Percentiles rank a stretch among this genome's conserved stretches.
These are phyloP conservation scores for Rutstroemia sp. DNA, from an alignment of 2,329 filamentous ascomycete genomes.

Conservation along the genomic window DNA sequence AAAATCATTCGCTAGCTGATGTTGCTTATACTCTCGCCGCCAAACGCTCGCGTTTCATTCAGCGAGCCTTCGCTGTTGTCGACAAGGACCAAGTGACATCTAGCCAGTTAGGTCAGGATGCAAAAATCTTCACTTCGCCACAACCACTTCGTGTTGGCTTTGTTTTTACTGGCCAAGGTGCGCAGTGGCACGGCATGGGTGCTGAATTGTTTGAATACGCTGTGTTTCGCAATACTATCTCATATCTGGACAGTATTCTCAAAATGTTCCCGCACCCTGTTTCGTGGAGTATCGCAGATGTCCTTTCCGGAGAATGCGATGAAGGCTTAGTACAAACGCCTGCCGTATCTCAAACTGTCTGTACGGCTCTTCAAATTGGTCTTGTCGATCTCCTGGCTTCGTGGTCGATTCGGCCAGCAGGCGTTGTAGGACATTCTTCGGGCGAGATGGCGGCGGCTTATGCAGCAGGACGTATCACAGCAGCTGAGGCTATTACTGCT, in stretches of 20 bases:
- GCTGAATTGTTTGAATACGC: constrained; percentile 11
- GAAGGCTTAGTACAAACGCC: constrained; percentile 28
- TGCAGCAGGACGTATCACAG: constrained; percentile 29
- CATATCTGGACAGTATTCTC: not conserved
- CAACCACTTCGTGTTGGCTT: not conserved
- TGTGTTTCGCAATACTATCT: constrained; percentile 14
- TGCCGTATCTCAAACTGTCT: constrained; percentile 32
- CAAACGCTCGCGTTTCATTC: too few species aligned
- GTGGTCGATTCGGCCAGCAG: constrained; percentile 33
- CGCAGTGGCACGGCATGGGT: constrained; percentile 24
- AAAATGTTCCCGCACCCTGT: not conserved
- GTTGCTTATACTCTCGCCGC: too few species aligned
- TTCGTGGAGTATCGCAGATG: constrained; percentile 20
- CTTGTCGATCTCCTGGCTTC: constrained; percentile 36
- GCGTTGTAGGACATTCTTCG: constrained; percentile 38
- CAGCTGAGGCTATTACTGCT: constrained; percentile 31
- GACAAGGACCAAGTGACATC: too few species aligned
- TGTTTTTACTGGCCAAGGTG: constrained; percentile 27
- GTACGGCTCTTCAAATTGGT: constrained; percentile 39
- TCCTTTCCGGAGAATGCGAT: constrained; percentile 13
- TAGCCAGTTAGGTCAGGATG: too few species aligned
- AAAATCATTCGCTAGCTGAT: too few species aligned
- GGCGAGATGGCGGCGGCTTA: constrained; percentile 42
- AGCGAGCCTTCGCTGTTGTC: too few species aligned
- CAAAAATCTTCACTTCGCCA: too few species aligned